Evolutionary conservation across 2,329 filamentous ascomycete species (phyloP).

Genomic region (Sporothrix variecibatus): DNA sequence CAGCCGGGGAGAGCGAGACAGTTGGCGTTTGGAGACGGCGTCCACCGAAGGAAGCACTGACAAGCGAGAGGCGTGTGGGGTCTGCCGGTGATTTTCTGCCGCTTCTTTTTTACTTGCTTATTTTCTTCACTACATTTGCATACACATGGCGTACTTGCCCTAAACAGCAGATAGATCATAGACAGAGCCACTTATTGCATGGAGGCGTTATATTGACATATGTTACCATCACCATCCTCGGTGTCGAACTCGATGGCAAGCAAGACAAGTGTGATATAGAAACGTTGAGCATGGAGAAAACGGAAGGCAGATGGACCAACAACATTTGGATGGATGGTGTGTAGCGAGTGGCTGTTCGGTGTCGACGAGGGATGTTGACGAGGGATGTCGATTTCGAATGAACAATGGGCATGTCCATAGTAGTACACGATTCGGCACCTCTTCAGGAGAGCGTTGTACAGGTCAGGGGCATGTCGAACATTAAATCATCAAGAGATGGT

Average conservation of each 20-base stretch:
- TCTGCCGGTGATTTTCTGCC: background rate
- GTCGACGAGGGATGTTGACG: background rate
- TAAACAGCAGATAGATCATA: background rate
- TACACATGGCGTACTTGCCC: background rate
- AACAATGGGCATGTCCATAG: background rate
- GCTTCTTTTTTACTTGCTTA: background rate
- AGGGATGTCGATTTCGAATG: background rate
- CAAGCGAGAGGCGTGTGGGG: background rate
- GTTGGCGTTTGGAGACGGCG: background rate
- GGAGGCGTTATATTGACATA: background rate
- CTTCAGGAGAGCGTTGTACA: background rate
- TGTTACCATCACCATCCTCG: background rate
- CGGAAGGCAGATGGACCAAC: background rate
- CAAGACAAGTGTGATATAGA: background rate
- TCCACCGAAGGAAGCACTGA: background rate
- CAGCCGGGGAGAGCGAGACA: background rate
- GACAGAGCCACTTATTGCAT: conserved; percentile 1
- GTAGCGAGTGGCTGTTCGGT: conserved; percentile 12
- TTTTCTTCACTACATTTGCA: background rate
- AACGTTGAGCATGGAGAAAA: background rate
- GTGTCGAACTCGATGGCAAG: background rate
- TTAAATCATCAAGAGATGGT: no score
- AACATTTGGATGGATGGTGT: background rate
- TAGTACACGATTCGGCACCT: conserved; percentile 3
- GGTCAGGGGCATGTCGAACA: background rate